Evolutionary conservation across 1,284 basidiomycete species (phyloP), one percentile per base, ranked within the genome.

Genomic region (Sanguinoderma infundibulare): DNA sequence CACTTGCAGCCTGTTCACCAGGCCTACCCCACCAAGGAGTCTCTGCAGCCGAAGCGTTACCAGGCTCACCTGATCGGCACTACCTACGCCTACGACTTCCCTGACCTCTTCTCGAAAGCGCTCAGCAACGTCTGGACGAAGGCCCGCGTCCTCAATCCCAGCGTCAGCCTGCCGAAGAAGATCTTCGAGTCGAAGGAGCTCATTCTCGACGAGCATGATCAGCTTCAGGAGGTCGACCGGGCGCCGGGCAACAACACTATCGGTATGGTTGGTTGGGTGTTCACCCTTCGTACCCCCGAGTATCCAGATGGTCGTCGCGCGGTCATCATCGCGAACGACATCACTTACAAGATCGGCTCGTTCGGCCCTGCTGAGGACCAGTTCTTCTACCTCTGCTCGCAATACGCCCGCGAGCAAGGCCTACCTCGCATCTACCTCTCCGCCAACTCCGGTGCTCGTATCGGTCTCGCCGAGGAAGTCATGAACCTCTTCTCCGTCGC

Each of bases 211-310:
- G 97, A 98, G 78, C 85, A 96, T 69, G 94, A 96, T 69, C 87
- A 94, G 69, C 85, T 99, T 26, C 84, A 88, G 30, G 95, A 98
- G 78, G 93, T 98, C 57, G 90, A 93, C 69, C 87, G 98, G 59
- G 87, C 94, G 1, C 93, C 96, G 22, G 98, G 98, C 35, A 94
- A 93, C 74, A 99, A 99, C 79, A 89, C 84, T 36, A 95, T 94
- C 73, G 98, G 98, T 73, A 99, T 99, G 97, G 94, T 99, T 57
- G 97, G 90, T 9, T 99, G 98, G 98, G 89, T 98, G 35, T 96
- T 95, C 82, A 96, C 89, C 5, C 83, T 98, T 69, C 84, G 85
- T 71, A 99, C 98, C 0, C 98, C 98, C 12, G 98, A 99, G 78
- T 98, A 87, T 79, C 95, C 95, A 54, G 79, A 86, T 47, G 98